A percentile compares a stretch with the other conserved stretches of the same genome.
Evolutionary conservation across 2,329 filamentous ascomycete genomes (phyloP).

Genomic region (Stagonosporopsis chrysanthemi): DNA sequence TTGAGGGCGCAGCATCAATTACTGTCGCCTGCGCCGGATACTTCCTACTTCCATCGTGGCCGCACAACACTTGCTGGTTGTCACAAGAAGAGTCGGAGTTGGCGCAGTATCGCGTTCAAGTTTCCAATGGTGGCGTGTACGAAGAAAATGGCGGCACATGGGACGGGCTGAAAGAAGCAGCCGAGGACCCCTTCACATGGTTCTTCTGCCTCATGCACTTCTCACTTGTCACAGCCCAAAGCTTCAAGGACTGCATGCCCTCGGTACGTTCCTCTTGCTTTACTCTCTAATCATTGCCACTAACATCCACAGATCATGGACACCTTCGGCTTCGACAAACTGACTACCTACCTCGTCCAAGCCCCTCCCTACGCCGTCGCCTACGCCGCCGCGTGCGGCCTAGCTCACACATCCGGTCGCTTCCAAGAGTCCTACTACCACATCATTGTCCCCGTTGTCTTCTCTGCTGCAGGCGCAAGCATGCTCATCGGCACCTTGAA

Average conservation of each 20-base stretch:
- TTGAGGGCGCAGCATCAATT: conserved; percentile 64
- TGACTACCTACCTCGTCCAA: conserved; percentile 52
- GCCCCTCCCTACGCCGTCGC: conserved; percentile 51
- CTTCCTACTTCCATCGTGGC: conserved; percentile 46
- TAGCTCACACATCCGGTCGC: conserved; percentile 39
- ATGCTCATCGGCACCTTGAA: conserved; percentile 43
- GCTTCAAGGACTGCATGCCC: conserved; percentile 46
- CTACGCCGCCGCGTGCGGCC: conserved; percentile 33
- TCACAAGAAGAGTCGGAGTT: conserved; percentile 31
- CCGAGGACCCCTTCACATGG: conserved; percentile 53
- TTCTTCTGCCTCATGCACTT: conserved; percentile 53
- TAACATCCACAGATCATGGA: conserved; percentile 26
- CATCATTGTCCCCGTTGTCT: conserved; percentile 34
- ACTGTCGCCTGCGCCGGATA: conserved; percentile 45
- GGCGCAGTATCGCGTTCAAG: conserved; percentile 38
- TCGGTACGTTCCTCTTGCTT: conserved; percentile 24
- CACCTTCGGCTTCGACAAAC: conserved; percentile 27
- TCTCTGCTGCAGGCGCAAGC: conserved; percentile 31
- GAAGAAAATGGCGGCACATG: conserved; percentile 54
- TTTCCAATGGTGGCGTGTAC: conserved; percentile 41
- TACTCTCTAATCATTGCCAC: not conserved
- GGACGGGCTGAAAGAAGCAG: conserved; percentile 49
- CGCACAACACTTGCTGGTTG: conserved; percentile 19
- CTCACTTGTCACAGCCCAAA: conserved; percentile 41
- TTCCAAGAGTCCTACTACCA: conserved; percentile 43